A percentile compares a stretch with the other conserved stretches of the same genome.
These are phyloP conservation scores for Phylloporus sp. DNA, from an alignment of 1,284 basidiomycete genomes.

Conservation along the genomic window DNA sequence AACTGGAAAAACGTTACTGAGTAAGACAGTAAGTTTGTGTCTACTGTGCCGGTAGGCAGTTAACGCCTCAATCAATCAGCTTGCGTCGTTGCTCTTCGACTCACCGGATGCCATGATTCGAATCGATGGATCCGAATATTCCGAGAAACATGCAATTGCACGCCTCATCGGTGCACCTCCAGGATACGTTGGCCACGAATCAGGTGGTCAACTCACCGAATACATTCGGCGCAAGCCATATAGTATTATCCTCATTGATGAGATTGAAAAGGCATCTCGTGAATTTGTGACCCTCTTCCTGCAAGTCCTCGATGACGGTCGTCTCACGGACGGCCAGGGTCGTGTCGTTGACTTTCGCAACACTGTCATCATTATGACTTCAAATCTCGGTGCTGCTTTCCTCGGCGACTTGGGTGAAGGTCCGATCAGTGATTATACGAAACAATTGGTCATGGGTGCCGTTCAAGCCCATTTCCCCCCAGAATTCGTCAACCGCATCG, in stretches of 20 bases:
- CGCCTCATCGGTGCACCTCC: conserved; percentile 90
- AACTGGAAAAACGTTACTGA: conserved; percentile 87
- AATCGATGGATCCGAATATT: conserved; percentile 92
- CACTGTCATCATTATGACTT: conserved; percentile 94
- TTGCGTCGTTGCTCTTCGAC: conserved; percentile 89
- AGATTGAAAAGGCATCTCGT: conserved; percentile 90
- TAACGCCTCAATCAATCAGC: conserved; percentile 49
- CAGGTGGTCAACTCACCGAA: conserved; percentile 91
- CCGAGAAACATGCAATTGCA: conserved; percentile 92
- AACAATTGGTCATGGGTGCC: conserved; percentile 76
- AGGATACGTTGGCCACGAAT: conserved; percentile 92
- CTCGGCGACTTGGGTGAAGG: conserved; percentile 83
- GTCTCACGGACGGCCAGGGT: conserved; percentile 89
- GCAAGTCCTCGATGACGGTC: conserved; percentile 96
- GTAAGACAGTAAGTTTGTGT: conserved; percentile 77
- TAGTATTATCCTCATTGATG: conserved; percentile 82
- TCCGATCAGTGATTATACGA: conserved; percentile 69
- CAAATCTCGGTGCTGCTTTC: conserved; percentile 85
- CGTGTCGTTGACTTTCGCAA: conserved; percentile 83
- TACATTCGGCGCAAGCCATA: conserved; percentile 90
- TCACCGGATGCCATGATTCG: conserved; percentile 91
- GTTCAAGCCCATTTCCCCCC: conserved; percentile 90
- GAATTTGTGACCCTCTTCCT: conserved; percentile 93
- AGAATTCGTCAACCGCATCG: conserved; percentile 92
- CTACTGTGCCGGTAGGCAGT: background rate